Conservation (phyloP, 1,284 basidiomycete species). For the Apiotrichum gracile region DNA sequence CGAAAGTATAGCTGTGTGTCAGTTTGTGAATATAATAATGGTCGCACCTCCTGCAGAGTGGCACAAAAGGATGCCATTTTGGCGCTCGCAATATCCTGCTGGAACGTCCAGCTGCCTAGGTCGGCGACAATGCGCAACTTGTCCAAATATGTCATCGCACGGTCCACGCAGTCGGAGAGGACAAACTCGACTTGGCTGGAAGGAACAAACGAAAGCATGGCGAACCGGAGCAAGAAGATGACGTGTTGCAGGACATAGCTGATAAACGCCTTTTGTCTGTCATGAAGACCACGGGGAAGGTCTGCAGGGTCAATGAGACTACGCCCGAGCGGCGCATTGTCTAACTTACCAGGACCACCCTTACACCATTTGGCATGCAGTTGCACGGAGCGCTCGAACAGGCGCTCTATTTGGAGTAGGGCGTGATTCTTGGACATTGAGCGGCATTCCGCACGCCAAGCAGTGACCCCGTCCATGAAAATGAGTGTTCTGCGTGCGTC, state of each 20-base stretch:
- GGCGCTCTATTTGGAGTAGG: background rate
- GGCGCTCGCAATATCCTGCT: slow-evolving; percentile 6
- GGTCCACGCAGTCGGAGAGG: slow-evolving; percentile 3
- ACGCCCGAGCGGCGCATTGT: background rate
- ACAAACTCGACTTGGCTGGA: background rate
- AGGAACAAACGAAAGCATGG: background rate
- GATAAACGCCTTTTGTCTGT: background rate
- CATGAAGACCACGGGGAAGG: background rate
- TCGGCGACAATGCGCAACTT: background rate
- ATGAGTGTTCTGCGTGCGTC: background rate
- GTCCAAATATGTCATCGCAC: background rate
- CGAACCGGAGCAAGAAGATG: background rate
- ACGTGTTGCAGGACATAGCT: background rate
- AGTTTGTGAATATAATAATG: background rate
- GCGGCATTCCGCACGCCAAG: background rate
- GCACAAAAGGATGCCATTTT: slow-evolving; percentile 1
- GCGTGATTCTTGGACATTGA: background rate
- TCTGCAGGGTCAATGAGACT: background rate
- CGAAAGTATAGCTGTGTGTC: slow-evolving; percentile 1
- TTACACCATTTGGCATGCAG: slow-evolving; percentile 3
- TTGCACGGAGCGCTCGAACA: background rate
- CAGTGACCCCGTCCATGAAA: background rate
- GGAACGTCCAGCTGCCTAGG: slow-evolving; percentile 1
- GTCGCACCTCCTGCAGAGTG: background rate
- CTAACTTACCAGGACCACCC: background rate